These are phyloP conservation scores for Withania somnifera DNA, from an alignment of 305 asterid genomes.

Conservation along the genomic window DNA sequence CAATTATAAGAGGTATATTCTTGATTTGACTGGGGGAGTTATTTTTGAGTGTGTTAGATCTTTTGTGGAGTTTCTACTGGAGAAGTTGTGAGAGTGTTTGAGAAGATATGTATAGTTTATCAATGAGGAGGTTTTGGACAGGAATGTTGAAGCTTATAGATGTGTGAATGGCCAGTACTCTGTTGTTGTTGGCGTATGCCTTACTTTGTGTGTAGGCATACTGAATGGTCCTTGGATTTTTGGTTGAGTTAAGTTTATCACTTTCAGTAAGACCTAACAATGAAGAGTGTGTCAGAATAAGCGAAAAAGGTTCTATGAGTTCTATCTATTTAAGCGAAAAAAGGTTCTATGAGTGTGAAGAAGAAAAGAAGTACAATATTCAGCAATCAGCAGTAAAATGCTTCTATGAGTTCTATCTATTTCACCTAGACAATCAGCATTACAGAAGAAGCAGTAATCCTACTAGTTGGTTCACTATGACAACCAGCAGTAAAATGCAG, in stretches of 20 bases:
- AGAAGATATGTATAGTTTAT: conserved; percentile 28
- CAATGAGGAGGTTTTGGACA: conserved; percentile 19
- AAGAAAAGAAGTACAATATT: no score
- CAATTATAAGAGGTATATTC: conserved; percentile 34
- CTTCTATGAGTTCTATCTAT: no score
- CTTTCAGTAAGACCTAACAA: conserved; percentile 68
- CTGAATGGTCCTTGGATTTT: conserved; percentile 72
- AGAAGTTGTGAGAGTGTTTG: conserved; percentile 29
- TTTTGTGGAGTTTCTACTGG: conserved; percentile 37
- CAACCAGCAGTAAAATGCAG: no score
- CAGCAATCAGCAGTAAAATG: no score
- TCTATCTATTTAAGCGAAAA: no score
- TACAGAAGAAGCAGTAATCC: no score
- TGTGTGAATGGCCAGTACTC: conserved; percentile 34
- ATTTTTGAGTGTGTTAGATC: conserved; percentile 52
- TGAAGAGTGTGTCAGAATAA: neutral
- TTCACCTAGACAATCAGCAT: no score
- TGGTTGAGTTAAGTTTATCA: conserved; percentile 13
- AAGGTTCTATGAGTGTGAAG: no score
- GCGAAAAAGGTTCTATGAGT: no score
- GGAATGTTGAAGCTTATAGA: conserved; percentile 34
- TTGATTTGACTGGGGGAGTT: conserved; percentile 47
- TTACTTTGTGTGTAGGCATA: conserved; percentile 51
- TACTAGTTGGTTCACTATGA: no score
- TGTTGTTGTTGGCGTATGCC: conserved; percentile 35